Conservation (phyloP, 805 yeast species). For the Candida taoyuanica region DNA sequence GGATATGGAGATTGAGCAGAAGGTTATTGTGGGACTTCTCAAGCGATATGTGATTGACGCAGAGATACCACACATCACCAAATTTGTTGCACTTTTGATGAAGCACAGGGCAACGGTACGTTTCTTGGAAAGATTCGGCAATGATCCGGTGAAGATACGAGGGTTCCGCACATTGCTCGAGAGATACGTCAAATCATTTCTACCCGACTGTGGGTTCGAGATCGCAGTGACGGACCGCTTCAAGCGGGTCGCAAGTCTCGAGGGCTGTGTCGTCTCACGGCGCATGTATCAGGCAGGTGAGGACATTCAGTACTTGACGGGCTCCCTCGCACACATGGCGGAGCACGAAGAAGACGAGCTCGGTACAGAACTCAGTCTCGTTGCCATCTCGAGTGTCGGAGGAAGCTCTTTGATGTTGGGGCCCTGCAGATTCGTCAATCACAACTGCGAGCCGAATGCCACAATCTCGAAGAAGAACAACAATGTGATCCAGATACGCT, state of each 20-base stretch:
- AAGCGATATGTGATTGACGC: constrained; percentile 12
- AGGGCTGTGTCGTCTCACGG: constrained; percentile 38
- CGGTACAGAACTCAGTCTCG: constrained; percentile 40
- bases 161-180: constrained; percentile 35
- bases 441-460: constrained; percentile 42
- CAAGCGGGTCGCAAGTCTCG: constrained; percentile 13
- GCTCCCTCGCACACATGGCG: constrained; percentile 33
- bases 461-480: constrained; percentile 29
- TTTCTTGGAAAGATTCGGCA: constrained; percentile 25
- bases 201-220: constrained; percentile 37
- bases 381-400: constrained; percentile 30
- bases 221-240: constrained; percentile 41
- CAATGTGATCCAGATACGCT: constrained; percentile 31
- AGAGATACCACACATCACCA: constrained; percentile 11
- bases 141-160: constrained; percentile 14
- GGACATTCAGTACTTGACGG: constrained; percentile 32
- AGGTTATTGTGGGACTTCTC: constrained; percentile 6
- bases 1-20: constrained; percentile 3
- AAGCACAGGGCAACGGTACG: constrained; percentile 21
- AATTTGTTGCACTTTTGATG: constrained; percentile 27
- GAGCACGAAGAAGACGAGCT: constrained; percentile 31
- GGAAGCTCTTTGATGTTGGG: constrained; percentile 41
- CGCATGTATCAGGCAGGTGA: constrained; percentile 27
- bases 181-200: constrained; percentile 34
- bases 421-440: constrained; percentile 44